Conservation (phyloP, 768 basidiomycete genomes). For the Podaxis rugospora region DNA sequence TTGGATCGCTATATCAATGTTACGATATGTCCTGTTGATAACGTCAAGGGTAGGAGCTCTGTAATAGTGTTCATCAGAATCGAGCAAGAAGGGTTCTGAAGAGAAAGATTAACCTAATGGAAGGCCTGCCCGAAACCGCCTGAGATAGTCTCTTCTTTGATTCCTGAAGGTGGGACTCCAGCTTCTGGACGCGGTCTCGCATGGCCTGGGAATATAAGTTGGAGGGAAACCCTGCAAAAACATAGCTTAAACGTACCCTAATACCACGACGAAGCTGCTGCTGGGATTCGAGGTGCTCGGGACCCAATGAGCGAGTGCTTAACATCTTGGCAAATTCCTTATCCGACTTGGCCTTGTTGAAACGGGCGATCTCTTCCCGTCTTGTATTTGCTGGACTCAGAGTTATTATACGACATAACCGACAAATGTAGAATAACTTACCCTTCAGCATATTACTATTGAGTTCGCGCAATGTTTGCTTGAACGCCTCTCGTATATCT, state of each 20-base stretch:
- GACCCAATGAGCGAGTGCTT: constrained; percentile 72
- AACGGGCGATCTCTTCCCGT: constrained; percentile 78
- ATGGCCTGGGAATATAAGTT: constrained; percentile 42
- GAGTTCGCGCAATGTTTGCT: constrained; percentile 46
- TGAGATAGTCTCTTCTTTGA: constrained; percentile 68
- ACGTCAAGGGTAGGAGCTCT: constrained; percentile 86
- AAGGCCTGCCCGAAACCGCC: constrained; percentile 55
- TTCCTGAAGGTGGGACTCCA: constrained; percentile 68
- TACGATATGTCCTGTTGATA: constrained; percentile 78
- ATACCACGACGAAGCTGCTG: constrained; percentile 67
- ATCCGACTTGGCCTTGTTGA: constrained; percentile 74
- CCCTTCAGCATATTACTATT: constrained; percentile 44
- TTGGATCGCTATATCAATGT: constrained; percentile 71
- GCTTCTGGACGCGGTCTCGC: constrained; percentile 68
- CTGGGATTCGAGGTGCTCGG: constrained; percentile 85
- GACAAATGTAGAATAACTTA: background rate
- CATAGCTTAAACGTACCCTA: constrained; percentile 42
- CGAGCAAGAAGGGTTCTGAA: background rate
- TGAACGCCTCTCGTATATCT: constrained; percentile 34
- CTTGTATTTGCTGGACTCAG: constrained; percentile 62
- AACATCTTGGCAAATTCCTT: constrained; percentile 75
- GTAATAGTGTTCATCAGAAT: background rate
- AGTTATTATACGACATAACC: background rate
- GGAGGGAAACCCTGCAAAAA: background rate
- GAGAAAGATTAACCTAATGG: constrained; percentile 47